A percentile compares a stretch with the other conserved stretches of the same genome.
These are phyloP conservation scores for Angomonas ambiguus DNA, from an alignment of 208 protist genomes.

Conservation along the genomic window DNA sequence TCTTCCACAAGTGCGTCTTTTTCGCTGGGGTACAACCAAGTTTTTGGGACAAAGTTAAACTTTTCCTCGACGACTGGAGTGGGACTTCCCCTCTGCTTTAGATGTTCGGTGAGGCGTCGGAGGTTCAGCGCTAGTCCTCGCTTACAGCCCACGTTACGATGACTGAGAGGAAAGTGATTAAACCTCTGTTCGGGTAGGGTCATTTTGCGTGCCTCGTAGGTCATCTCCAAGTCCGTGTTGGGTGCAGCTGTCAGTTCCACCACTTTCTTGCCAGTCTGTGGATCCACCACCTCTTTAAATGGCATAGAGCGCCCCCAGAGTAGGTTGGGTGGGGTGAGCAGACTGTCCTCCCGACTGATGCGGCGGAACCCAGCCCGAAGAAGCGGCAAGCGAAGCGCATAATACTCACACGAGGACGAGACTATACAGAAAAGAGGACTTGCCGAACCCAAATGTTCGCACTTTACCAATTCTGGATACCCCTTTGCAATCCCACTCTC, in stretches of 20 bases:
- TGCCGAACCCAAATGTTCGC: conserved; percentile 44
- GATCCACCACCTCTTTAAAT: conserved; percentile 21
- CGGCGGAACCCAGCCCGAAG: conserved; percentile 82
- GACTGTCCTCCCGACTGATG: conserved; percentile 17
- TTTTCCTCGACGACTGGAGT: neutral
- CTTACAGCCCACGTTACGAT: conserved; percentile 82
- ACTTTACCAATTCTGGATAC: conserved; percentile 21
- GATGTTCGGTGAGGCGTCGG: conserved; percentile 7
- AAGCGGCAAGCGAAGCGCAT: conserved; percentile 91
- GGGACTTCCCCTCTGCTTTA: conserved; percentile 1
- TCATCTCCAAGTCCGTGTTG: conserved; percentile 6
- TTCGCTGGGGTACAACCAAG: conserved; percentile 82
- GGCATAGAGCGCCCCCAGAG: conserved; percentile 72
- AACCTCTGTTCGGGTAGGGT: conserved; percentile 36
- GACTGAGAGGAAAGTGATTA: conserved; percentile 87
- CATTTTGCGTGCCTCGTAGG: conserved; percentile 20
- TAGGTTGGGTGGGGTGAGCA: conserved; percentile 48
- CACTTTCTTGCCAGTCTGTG: neutral
- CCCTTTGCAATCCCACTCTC: conserved; percentile 1
- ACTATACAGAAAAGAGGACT: conserved; percentile 74
- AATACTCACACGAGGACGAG: conserved; percentile 91
- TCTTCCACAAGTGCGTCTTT: conserved; percentile 35
- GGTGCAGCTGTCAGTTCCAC: neutral
- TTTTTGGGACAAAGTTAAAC: conserved; percentile 69
- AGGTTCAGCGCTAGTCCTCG: conserved; percentile 67